Base-by-base conservation (phyloP, 305 asterid genomes). In the Ruellia speciosa region DNA sequence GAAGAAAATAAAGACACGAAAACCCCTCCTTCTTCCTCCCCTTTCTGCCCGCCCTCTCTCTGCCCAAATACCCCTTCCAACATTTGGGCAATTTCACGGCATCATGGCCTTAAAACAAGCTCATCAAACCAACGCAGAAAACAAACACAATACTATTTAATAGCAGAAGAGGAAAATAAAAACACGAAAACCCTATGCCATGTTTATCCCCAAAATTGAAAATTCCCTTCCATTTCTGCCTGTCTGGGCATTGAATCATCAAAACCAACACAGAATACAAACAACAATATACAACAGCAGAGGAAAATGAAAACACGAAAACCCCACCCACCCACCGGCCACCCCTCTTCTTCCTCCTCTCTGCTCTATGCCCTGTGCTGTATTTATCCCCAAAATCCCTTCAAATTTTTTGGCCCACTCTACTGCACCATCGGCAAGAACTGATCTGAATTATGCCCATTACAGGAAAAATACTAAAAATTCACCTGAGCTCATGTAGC, bases 401-500 rank as follows among this genome's bases (percentile, higher is more conserved):
- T 24, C 31, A 24, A 24, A 24, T 24, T 24, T 24, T 24, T 24
- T 24, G 31, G 2, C 31, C 31, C 31, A 24, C 4, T 24, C 4
- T 24, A 24, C 31, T 24, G 31, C 31, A 24, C 31, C 31, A 24
- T 52, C 54, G 7, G 35, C 66, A 57, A 51, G 9, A 59, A 41
- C 43, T 50, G 63, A 58, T 63, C 62, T 19, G 18, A 67, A 34
- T 49, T 14, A 11, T 56, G 53, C 77, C 77, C 67, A 59, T 59
- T 19, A 41, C 6, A 54, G 2, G 12, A 37, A 55, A 51, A 55
- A 68, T 24, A 55, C 58, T 24, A 60, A 63, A 67, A 60, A 52
- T 70, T 59, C 59, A 72, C 77, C 74, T 72, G 65, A 62, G 77
- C 65, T 50, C 6, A 49, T 49, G 62, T 31, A 60, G 45, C 61